Evolutionary conservation across 2,329 filamentous ascomycete species (phyloP), one percentile per base, ranked within the genome.

Genomic region (Trichothecium sympodiale): DNA sequence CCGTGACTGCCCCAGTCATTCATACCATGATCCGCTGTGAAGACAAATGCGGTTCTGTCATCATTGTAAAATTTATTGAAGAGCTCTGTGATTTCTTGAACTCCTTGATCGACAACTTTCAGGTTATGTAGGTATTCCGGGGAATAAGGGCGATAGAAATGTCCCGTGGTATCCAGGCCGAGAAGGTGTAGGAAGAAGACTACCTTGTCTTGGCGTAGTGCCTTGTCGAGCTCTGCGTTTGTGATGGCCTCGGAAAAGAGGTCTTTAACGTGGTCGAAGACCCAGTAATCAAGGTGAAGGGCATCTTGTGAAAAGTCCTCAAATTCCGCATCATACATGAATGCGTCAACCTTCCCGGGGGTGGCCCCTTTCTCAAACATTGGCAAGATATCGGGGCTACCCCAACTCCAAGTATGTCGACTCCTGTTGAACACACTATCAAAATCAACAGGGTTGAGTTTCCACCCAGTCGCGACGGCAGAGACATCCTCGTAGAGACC

Each of bases 1-100:
- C 93, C 93, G 55, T 98, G 93, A 48, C 88, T 96, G n/a, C 93
- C 91, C 80, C 83, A 95, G 58, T 98, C 91, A 52, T 86, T 96
- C 91, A 98, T 98, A 14, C 91, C 91, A 56, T 98, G 91, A 52
- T 98, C 91, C 7, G 91, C 91, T 2, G 93, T 98, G 54, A 98
- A 98, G 13, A 98, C 76, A 54, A 89, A 98, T 0, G 93, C 86
- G 0, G 91, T 96, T 56, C 91, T 80, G 37, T 74, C 81, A 47
- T 87, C 80, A 5, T 63, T 69, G 50, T 95, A 98, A 54, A 96
- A 98, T 10, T 81, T 73, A 26, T 94, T 77, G 34, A 95, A 79
- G 36, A 94, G 54, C 43, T 82, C 70, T 0, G 82, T 80, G 34
- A 94, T 81, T 57, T 94, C 83, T 56, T 83, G 69, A 2, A 98